Conservation (phyloP, 1,139 yeast genomes). For the Kodamaea derodonti region DNA sequence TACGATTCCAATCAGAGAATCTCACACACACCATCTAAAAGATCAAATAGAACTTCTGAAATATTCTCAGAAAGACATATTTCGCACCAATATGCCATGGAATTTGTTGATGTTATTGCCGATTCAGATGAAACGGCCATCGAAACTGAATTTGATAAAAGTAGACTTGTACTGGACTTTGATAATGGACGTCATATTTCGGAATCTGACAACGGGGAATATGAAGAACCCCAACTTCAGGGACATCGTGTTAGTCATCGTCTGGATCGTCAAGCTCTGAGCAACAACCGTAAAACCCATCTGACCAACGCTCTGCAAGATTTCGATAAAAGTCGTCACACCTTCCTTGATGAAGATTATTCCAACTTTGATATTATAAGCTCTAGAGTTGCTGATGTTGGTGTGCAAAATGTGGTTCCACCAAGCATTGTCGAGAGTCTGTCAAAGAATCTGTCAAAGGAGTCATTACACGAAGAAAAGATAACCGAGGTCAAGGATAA, state of each 20-base stretch:
- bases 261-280: background rate
- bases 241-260: background rate
- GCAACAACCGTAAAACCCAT: background rate
- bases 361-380: conserved; percentile 32
- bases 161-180: too few relatives aligned
- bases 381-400: conserved; percentile 30
- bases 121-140: conserved; percentile 23
- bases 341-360: conserved; percentile 19
- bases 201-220: too few relatives aligned
- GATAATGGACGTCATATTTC: too few relatives aligned
- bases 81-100: conserved; percentile 6
- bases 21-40: conserved; percentile 1
- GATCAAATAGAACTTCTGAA: conserved; percentile 2
- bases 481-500: background rate
- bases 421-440: conserved; percentile 24
- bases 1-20: conserved; percentile 1
- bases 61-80: background rate
- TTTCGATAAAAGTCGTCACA: conserved; percentile 1
- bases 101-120: conserved; percentile 15
- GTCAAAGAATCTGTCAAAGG: conserved; percentile 27
- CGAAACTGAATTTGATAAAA: conserved; percentile 13
- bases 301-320: background rate
- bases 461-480: conserved; percentile 1
- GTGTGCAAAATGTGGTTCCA: conserved; percentile 19
- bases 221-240: background rate